phyloP scores from a whole-genome alignment of 2,329 filamentous ascomycete genomes.

The Monilinia fructicola region DNA sequence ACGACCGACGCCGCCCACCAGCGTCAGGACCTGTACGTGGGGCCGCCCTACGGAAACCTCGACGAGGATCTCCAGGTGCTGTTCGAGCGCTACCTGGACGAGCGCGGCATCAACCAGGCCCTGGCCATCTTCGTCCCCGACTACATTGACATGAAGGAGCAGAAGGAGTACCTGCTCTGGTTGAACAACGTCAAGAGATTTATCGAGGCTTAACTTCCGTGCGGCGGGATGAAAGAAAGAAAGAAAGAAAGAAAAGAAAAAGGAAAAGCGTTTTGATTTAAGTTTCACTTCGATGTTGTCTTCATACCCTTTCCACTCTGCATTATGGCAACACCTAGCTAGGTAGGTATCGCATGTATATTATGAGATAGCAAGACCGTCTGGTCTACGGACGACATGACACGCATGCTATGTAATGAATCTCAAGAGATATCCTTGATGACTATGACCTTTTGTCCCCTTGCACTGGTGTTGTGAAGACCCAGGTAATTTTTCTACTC shows the following conservation, averaged over 20 bases:
- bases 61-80: slow-evolving; percentile 94
- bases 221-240: not conserved
- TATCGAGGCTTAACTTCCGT: slow-evolving; percentile 60
- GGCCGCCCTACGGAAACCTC: slow-evolving; percentile 88
- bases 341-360: slow-evolving; percentile 5
- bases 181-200: slow-evolving; percentile 84
- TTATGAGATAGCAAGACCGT: slow-evolving; percentile 18
- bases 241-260: not conserved
- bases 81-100: slow-evolving; percentile 90
- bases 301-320: slow-evolving; percentile 26
- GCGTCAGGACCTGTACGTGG: slow-evolving; percentile 78
- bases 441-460: slow-evolving; percentile 17
- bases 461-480: not conserved
- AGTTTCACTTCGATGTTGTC: slow-evolving; percentile 32
- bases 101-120: slow-evolving; percentile 83
- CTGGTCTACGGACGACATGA: slow-evolving; percentile 7
- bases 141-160: slow-evolving; percentile 98
- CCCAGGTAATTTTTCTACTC: not conserved
- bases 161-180: slow-evolving; percentile 94
- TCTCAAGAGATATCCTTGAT: slow-evolving; percentile 10
- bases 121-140: slow-evolving; percentile 90
- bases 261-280: slow-evolving; percentile 12
- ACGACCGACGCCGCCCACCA: slow-evolving; percentile 75
- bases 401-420: slow-evolving; percentile 13
- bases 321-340: not conserved